Evolutionary conservation across 2,329 filamentous ascomycete genomes (phyloP).

Genomic region (Tolypocladium tropicale): DNA sequence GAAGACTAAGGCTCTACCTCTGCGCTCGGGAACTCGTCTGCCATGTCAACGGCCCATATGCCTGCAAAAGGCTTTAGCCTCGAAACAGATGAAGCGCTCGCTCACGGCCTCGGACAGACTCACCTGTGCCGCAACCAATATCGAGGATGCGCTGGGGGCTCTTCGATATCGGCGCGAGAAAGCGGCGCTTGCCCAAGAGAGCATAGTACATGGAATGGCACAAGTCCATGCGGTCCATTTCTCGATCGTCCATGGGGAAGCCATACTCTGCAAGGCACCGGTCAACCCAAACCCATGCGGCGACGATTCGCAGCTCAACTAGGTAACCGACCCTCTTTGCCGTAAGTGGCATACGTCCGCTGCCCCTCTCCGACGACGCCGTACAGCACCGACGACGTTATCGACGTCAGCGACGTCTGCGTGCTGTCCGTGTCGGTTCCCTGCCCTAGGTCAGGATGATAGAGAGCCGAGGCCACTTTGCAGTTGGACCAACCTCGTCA

Average conservation of each 20-base stretch:
- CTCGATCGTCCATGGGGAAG: slow-evolving; percentile 27
- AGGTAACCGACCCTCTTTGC: slow-evolving; percentile 16
- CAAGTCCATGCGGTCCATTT: slow-evolving; percentile 28
- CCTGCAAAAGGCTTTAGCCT: slow-evolving; percentile 6
- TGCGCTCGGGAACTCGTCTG: slow-evolving; percentile 20
- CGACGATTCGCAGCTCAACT: background rate
- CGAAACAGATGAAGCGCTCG: background rate
- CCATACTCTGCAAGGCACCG: slow-evolving; percentile 20
- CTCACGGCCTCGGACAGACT: background rate
- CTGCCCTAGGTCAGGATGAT: slow-evolving; percentile 1
- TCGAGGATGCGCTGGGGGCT: slow-evolving; percentile 17
- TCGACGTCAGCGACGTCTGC: slow-evolving; percentile 16
- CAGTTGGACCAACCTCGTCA: background rate
- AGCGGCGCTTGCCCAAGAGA: slow-evolving; percentile 14
- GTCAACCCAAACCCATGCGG: background rate
- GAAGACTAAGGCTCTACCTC: slow-evolving; percentile 4
- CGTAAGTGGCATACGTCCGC: slow-evolving; percentile 20
- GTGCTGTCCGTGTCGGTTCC: slow-evolving; percentile 9
- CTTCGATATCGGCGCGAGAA: slow-evolving; percentile 10
- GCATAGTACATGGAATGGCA: slow-evolving; percentile 22
- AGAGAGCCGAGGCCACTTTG: background rate
- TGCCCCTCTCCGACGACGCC: slow-evolving; percentile 17
- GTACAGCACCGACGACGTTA: slow-evolving; percentile 16
- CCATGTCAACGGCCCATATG: slow-evolving; percentile 26
- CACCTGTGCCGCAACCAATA: slow-evolving; percentile 14